A percentile compares a stretch with the other conserved stretches of the same genome.
phyloP scores from a whole-genome alignment of 2,329 filamentous ascomycete genomes.

The Colletotrichum echinochloae region DNA sequence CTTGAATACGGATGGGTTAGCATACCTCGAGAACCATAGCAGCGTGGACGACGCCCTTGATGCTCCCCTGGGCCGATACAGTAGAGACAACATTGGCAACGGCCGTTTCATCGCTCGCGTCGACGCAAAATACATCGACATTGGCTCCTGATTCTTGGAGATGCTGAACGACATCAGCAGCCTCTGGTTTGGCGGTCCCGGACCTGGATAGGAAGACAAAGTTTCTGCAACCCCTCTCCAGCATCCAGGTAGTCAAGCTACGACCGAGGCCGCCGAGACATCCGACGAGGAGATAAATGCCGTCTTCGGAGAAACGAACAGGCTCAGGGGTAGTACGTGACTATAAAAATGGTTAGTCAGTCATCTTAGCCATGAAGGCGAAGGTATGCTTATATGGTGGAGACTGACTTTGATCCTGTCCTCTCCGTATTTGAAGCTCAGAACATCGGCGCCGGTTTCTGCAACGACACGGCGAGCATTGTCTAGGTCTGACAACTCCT shows the following conservation, averaged over 20 bases:
- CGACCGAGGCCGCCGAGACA: slow-evolving; percentile 49
- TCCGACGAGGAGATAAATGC: slow-evolving; percentile 42
- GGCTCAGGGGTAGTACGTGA: not conserved
- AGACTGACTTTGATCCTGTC: not conserved
- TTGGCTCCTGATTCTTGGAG: slow-evolving; percentile 42
- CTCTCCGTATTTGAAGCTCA: not conserved
- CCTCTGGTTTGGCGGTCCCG: slow-evolving; percentile 44
- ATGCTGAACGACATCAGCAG: slow-evolving; percentile 41
- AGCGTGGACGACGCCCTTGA: slow-evolving; percentile 51
- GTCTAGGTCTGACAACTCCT: not conserved
- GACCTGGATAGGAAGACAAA: slow-evolving; percentile 50
- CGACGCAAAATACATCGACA: no score
- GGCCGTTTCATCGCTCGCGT: no score
- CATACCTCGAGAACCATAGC: slow-evolving; percentile 49
- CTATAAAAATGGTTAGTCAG: not conserved
- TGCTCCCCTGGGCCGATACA: slow-evolving; percentile 5
- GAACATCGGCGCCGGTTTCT: not conserved
- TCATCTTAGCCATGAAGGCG: not conserved
- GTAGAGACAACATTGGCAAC: slow-evolving; percentile 11
- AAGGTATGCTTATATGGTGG: not conserved
- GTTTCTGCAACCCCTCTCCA: slow-evolving; percentile 45
- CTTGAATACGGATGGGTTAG: slow-evolving; percentile 44
- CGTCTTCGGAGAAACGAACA: slow-evolving; percentile 30
- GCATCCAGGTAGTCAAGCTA: slow-evolving; percentile 50
- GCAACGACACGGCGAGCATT: not conserved